phyloP scores from a whole-genome alignment of 2,329 filamentous ascomycete genomes.

The Ophiostoma triangulosporum region DNA sequence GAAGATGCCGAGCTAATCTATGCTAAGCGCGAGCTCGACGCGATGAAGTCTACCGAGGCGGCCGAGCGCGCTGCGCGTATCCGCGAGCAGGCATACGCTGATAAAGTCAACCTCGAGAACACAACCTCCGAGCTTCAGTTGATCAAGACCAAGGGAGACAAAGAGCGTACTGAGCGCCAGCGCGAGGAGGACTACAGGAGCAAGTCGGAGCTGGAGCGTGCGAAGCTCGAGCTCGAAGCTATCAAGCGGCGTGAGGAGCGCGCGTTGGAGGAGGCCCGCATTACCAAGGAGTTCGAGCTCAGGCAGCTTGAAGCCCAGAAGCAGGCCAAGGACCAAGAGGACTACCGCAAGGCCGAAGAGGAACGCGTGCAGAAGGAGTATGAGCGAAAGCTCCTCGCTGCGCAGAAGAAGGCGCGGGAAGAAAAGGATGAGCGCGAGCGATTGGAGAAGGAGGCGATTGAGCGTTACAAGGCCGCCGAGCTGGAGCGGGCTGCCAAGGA shows the following conservation, averaged over 20 bases:
- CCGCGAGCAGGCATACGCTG: constrained; percentile 19
- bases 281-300: constrained; percentile 38
- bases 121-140: constrained; percentile 20
- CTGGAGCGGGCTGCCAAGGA: constrained; percentile 33
- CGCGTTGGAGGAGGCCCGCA: constrained; percentile 28
- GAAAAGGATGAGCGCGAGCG: constrained; percentile 31
- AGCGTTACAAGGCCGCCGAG: constrained; percentile 37
- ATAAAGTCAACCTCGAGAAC: constrained; percentile 14
- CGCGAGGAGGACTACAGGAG: constrained; percentile 19
- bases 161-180: constrained; percentile 7
- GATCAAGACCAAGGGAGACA: constrained; percentile 30
- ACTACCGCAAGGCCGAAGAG: constrained; percentile 28
- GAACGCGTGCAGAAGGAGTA: constrained; percentile 18
- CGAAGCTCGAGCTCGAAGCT: constrained; percentile 26
- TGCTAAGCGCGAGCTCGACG: constrained; percentile 20
- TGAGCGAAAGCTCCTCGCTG: constrained; percentile 7
- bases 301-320: constrained; percentile 33
- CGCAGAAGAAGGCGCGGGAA: constrained; percentile 31
- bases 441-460: constrained; percentile 37
- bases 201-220: constrained; percentile 14
- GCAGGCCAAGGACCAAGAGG: constrained; percentile 30
- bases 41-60: constrained; percentile 31
- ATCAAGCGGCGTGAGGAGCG: constrained; percentile 22
- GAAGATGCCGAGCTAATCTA: constrained; percentile 22
- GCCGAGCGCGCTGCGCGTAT: constrained; percentile 9